Conservation (phyloP, 352 stramenopile genomes). For the Phytophthora uliginosa region DNA sequence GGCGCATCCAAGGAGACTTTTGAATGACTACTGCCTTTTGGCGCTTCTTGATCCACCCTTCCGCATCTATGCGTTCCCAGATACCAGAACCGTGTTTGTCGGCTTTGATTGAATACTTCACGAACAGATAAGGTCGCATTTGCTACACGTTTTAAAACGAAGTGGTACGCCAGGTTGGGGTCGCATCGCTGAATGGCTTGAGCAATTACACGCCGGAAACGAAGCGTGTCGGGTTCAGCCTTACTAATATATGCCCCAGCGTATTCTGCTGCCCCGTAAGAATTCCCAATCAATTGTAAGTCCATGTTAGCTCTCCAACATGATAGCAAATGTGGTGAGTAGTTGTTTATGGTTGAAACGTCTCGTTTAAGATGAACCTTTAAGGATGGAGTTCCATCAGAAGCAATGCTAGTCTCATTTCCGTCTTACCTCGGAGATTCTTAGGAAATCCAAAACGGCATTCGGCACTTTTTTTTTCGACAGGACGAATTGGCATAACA, state of each 20-base stretch:
- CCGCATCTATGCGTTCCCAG: background rate
- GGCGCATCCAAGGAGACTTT: background rate
- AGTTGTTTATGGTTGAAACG: conserved; percentile 17
- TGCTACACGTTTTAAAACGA: conserved; percentile 1
- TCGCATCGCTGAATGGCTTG: conserved; percentile 17
- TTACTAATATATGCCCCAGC: too few species aligned
- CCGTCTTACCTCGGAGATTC: background rate
- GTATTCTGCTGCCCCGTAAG: too few species aligned
- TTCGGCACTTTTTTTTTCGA: background rate
- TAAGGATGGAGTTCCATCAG: background rate
- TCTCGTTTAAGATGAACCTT: conserved; percentile 6
- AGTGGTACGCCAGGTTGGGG: conserved; percentile 1
- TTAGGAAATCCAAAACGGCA: conserved; percentile 24
- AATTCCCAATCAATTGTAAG: background rate
- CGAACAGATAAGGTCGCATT: conserved; percentile 2
- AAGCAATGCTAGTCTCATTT: background rate
- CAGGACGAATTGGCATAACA: conserved; percentile 15
- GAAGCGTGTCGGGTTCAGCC: too few species aligned
- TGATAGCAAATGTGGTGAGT: background rate
- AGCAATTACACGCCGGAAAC: conserved; percentile 6
- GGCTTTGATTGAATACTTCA: background rate
- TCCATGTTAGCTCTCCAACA: conserved; percentile 40
- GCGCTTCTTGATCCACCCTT: conserved; percentile 4
- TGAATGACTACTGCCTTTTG: background rate
- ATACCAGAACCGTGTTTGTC: background rate